Base-by-base conservation (phyloP, 78 protist species). In the Chrysochromulina parva region DNA sequence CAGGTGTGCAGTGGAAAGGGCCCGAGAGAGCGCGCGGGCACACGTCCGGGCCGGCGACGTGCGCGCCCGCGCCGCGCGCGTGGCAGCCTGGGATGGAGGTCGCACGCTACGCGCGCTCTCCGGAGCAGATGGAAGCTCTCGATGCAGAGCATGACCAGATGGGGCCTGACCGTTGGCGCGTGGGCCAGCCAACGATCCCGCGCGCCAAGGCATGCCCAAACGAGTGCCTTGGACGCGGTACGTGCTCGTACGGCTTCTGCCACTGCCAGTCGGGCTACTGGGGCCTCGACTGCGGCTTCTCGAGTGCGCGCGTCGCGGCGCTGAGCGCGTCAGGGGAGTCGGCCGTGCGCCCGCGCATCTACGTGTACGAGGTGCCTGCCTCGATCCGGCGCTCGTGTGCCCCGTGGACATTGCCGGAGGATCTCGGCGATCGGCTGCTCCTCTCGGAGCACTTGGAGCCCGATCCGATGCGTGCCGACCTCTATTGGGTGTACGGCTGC, bases 261-360 rank as follows among this genome's bases (percentile, higher is more conserved):
- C 80, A 71, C 52, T 71, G 80, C 52, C 14, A 71, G n/a, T 2
- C n/a, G 26, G 80, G 80, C 52, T 71, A 5, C 55, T 71, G 80
- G 80, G 80, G 80, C 52, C 80, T 71, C 55, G 80, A 71, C 80
- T 71, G 80, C 80, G 80, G 80, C 52, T 38, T 71, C n/a, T 14
- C n/a, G 0, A 14, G 17, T 52, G 80, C 4, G 80, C 80, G 80
- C 52, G 52, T 14, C 28, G 14, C 71, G 26, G 16, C 26, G 71
- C 24, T 20, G 71, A 9, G 71, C 71, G 17, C 28, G 24, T 38
- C 38, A 38, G 38, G 38, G 38, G 38, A 38, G 38, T 6, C 26
- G 9, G 17, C 14, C 24, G 9, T 4, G 9, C 14, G 24, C 5
- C 80, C 80, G 80, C 80, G 80, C 38, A 38, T 71, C 53, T 71